A percentile compares a stretch with the other conserved stretches of the same genome.
These are phyloP conservation scores for Przewalskia tangutica DNA, from an alignment of 257 asterid genomes.

Conservation along the genomic window DNA sequence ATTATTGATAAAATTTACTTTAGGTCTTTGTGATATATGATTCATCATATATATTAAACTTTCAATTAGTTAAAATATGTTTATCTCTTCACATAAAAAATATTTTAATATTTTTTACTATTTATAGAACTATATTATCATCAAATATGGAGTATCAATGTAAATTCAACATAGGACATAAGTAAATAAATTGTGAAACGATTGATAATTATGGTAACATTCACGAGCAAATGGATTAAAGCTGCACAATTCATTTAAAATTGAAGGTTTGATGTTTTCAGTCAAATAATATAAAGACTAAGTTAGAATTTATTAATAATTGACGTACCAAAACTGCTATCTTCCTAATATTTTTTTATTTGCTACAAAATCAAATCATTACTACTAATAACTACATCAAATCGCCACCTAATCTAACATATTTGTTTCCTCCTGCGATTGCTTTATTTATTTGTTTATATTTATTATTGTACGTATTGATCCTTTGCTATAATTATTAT, in stretches of 20 bases:
- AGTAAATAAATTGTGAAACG: background rate
- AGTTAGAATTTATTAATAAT: background rate
- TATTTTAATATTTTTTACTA: background rate
- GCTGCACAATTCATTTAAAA: background rate
- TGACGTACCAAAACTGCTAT: background rate
- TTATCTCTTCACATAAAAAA: background rate
- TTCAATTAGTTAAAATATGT: background rate
- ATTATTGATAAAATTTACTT: background rate
- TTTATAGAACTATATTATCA: background rate
- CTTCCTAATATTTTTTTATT: background rate
- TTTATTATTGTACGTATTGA: background rate
- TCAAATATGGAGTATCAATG: background rate
- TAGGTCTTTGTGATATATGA: background rate
- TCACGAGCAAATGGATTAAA: background rate
- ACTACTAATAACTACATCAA: slow-evolving; percentile 20
- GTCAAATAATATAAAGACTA: background rate
- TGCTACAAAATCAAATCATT: slow-evolving; percentile 20
- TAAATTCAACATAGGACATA: background rate
- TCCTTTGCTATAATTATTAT: background rate
- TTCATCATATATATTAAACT: background rate
- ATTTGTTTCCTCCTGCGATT: slow-evolving; percentile 18
- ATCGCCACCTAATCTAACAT: slow-evolving; percentile 23
- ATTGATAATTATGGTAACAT: background rate
- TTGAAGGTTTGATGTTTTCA: background rate
- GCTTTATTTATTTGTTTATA: background rate